Evolutionary conservation across 305 asterid genomes (phyloP).

Genomic region (Plantago rigida): DNA sequence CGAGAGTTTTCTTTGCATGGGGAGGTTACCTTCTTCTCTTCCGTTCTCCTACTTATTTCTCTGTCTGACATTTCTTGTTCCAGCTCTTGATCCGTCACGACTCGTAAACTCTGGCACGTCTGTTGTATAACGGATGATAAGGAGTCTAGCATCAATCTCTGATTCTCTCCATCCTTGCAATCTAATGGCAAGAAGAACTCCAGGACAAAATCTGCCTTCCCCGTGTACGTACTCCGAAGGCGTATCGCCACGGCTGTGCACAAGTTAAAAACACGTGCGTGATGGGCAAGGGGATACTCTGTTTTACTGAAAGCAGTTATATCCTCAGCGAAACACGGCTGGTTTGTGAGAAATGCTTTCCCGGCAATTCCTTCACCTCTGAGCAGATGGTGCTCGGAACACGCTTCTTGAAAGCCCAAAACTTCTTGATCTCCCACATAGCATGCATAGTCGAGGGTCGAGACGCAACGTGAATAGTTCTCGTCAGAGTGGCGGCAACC

Average conservation of each 20-base stretch:
- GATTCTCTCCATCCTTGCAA: conserved; percentile 48
- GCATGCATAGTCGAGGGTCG: conserved; percentile 62
- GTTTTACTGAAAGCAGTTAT: conserved; percentile 52
- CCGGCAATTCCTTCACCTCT: conserved; percentile 72
- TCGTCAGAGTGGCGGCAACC: conserved; percentile 64
- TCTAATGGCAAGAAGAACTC: conserved; percentile 67
- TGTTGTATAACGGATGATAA: conserved; percentile 51
- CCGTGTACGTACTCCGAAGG: conserved; percentile 52
- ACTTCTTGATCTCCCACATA: conserved; percentile 50
- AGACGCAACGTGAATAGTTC: conserved; percentile 49
- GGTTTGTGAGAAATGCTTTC: conserved; percentile 55
- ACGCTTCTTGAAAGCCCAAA: conserved; percentile 54
- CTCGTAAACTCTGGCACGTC: conserved; percentile 52
- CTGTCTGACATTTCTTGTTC: conserved; percentile 35
- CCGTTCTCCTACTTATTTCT: conserved; percentile 20
- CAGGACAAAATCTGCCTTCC: conserved; percentile 57
- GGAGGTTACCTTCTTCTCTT: conserved; percentile 20
- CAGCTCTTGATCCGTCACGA: conserved; percentile 55
- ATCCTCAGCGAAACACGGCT: conserved; percentile 56
- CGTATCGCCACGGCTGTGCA: conserved; percentile 63
- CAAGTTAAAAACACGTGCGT: conserved; percentile 45
- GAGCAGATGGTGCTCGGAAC: conserved; percentile 63
- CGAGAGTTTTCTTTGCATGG: conserved; percentile 25
- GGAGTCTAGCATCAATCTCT: conserved; percentile 54
- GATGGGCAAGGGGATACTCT: conserved; percentile 63